Evolutionary conservation across 2,329 filamentous ascomycete species (phyloP).

Genomic region (Fusarium sp.): DNA sequence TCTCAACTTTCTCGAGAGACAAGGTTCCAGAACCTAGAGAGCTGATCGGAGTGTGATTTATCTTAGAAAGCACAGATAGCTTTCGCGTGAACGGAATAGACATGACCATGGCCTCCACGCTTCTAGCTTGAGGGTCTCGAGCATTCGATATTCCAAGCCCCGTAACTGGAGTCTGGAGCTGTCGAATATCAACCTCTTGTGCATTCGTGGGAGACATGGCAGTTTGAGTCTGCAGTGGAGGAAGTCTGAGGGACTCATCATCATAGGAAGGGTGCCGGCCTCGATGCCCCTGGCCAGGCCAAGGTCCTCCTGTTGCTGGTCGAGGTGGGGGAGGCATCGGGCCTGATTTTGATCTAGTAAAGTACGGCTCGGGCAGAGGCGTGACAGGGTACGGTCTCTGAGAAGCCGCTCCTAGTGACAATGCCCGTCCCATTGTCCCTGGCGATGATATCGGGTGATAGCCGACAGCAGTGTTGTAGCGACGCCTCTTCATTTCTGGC

Average conservation of each 20-base stretch:
- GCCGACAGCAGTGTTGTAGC: conserved; percentile 57
- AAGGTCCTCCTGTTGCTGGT: conserved; percentile 45
- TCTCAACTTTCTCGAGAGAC: conserved; percentile 43
- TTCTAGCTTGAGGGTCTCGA: conserved; percentile 50
- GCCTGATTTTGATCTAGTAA: conserved; percentile 47
- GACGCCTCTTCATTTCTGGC: conserved; percentile 68
- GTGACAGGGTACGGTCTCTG: conserved; percentile 38
- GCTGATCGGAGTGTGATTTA: conserved; percentile 71
- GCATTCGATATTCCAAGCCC: conserved; percentile 37
- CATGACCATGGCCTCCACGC: conserved; percentile 76
- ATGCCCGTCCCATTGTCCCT: conserved; percentile 21
- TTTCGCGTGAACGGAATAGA: conserved; percentile 78
- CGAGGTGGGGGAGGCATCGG: conserved; percentile 65
- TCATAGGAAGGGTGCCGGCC: conserved; percentile 56
- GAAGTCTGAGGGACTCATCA: conserved; percentile 62
- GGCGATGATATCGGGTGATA: conserved; percentile 42
- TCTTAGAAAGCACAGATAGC: conserved; percentile 76
- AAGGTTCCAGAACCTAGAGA: conserved; percentile 45
- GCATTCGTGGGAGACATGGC: conserved; percentile 43
- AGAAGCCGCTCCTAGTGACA: conserved; percentile 32
- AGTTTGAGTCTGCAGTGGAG: conserved; percentile 59
- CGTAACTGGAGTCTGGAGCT: conserved; percentile 40
- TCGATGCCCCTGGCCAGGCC: conserved; percentile 44
- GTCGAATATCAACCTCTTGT: conserved; percentile 39
- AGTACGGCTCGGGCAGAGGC: conserved; percentile 43